Conservation (phyloP, 208 protist species). For the Vickermania spadyakhi region DNA sequence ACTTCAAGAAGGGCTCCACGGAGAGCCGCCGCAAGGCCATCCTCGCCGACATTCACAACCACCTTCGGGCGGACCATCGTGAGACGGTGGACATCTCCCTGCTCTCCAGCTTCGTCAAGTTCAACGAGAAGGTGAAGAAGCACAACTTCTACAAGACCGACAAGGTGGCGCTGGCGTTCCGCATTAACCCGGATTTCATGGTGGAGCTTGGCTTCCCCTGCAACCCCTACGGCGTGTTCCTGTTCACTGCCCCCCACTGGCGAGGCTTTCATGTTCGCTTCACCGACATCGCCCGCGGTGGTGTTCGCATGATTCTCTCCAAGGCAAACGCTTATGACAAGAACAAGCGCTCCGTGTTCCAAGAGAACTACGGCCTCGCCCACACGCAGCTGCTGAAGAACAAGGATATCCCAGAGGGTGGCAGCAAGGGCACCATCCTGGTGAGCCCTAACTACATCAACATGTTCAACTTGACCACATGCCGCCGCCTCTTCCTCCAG, state of each 20-base stretch:
- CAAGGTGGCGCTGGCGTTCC: slow-evolving; percentile 88
- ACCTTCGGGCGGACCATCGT: slow-evolving; percentile 67
- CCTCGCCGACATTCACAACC: slow-evolving; percentile 34
- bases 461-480: slow-evolving; percentile 56
- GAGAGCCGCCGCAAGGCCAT: slow-evolving; percentile 44
- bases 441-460: slow-evolving; percentile 64
- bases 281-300: slow-evolving; percentile 92
- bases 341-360: slow-evolving; percentile 90
- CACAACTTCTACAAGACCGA: slow-evolving; percentile 94
- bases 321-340: slow-evolving; percentile 80
- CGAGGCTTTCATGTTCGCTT: slow-evolving; percentile 96
- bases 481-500: slow-evolving; percentile 87
- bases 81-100: slow-evolving; percentile 61
- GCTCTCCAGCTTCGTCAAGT: slow-evolving; percentile 81
- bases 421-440: slow-evolving; percentile 93
- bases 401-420: slow-evolving; percentile 96
- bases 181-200: slow-evolving; percentile 81
- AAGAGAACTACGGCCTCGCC: slow-evolving; percentile 97
- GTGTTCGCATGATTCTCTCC: slow-evolving; percentile 93
- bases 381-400: slow-evolving; percentile 94
- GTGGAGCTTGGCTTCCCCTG: slow-evolving; percentile 65
- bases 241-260: slow-evolving; percentile 91
- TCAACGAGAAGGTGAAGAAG: slow-evolving; percentile 90
- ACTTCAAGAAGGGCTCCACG: slow-evolving; percentile 78
- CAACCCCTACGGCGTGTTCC: slow-evolving; percentile 88